Base-by-base conservation (phyloP, 192 early-diverging fungal species). In the Podila horticola region DNA sequence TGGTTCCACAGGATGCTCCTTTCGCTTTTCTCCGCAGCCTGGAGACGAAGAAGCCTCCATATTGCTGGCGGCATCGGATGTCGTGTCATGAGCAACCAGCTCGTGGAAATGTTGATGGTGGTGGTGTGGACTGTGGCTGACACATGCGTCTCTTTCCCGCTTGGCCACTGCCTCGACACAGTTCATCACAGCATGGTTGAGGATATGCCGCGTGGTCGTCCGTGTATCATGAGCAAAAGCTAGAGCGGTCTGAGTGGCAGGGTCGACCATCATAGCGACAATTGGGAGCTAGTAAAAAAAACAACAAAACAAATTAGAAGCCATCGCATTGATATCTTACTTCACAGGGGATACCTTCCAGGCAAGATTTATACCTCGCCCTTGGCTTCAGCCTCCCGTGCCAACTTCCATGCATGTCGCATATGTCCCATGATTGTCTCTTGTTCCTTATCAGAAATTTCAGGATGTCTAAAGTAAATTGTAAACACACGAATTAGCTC, bases 141-240 rank as follows among this genome's bases (percentile, higher is more conserved):
- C 29, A 55, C 58, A 65, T n/a, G 31, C 61, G 6, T 79, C 58
- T n/a, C 77, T 65, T 70, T 95, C 95, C 4, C 63, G 61, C 1
- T 84, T 79, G 11, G 93, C 92, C 20, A 95, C 89, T 5, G 66
- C 36, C 30, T 86, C 88, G 52, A 97, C 90, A 73, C 92, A 92
- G 62, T 93, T 92, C 91, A 97, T 93, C 8, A 89, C 87, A 17
- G 95, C 94, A 74, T 97, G 96, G 29, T 86, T 72, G 29, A 97
- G 83, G 17, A 95, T 94, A 67, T 97, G 89, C 4, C 64, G 58
- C 2, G 71, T 64, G 19, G 77, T 68, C 2, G 29, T 69, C 51
- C 91, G 85, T 20, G 79, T 86, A 67, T 91, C 92, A 13, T 58
- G 51, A 7, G 86, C 64, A 45, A 83, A 67, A 4, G 89, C 88